Evolutionary conservation across 1,139 yeast genomes (phyloP).

Genomic region (Hansenula sp.): DNA sequence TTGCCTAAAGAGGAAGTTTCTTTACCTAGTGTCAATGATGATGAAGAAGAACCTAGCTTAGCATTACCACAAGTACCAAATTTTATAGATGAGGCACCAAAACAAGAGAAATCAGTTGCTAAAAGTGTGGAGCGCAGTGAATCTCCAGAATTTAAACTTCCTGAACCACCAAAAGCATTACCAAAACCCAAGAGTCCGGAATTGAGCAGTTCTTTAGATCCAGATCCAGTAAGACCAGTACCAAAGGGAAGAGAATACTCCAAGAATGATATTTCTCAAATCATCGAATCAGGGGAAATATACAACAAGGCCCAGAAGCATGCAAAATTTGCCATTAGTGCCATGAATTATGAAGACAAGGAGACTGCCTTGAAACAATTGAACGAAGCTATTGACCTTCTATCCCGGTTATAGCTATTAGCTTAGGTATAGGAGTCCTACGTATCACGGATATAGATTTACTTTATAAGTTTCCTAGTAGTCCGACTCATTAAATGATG

Average conservation of each 20-base stretch:
- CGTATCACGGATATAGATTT: no score
- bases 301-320: slow-evolving; percentile 74
- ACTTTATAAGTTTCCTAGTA: no score
- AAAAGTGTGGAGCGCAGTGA: no score
- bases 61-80: slow-evolving; percentile 8
- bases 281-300: slow-evolving; percentile 56
- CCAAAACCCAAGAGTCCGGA: no score
- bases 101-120: no score
- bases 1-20: no score
- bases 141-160: slow-evolving; percentile 4
- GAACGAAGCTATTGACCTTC: slow-evolving; percentile 50
- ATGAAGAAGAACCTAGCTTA: slow-evolving; percentile 22
- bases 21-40: slow-evolving; percentile 22
- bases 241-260: no score
- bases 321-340: slow-evolving; percentile 90
- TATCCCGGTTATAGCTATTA: slow-evolving; percentile 20
- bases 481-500: no score
- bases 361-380: slow-evolving; percentile 80
- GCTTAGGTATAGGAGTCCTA: no score
- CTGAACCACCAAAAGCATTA: slow-evolving; percentile 11
- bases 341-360: slow-evolving; percentile 86
- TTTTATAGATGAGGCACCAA: slow-evolving; percentile 6
- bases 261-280: slow-evolving; percentile 39
- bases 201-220: not conserved
- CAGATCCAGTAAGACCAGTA: not conserved